Base-by-base conservation (phyloP, 2,329 filamentous ascomycete species). In the Dothideomycetidae sp. region DNA sequence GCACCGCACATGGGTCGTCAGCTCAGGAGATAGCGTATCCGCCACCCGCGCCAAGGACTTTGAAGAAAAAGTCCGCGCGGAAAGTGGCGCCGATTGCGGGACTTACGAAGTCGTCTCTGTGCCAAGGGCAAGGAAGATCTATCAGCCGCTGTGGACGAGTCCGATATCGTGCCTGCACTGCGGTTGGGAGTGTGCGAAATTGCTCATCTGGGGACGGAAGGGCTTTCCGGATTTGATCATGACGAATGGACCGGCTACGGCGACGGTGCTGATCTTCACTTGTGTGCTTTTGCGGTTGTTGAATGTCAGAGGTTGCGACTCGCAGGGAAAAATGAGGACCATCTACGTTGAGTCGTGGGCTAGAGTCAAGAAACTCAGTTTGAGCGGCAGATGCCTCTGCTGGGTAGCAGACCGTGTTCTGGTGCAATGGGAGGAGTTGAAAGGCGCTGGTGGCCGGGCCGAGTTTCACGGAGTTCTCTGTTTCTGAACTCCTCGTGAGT, bases 281-380 rank as follows among this genome's bases (percentile, higher is more conserved):
- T 63, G 66, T 1, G 56, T 71, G 2, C 33, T 75, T 10, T 50
- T 81, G 35, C 65, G 70, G n/a, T 66, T 73, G 49, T 62, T 68
- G 42, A 51, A 66, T 41, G 33, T 58, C 4, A 43, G 46, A 33
- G 56, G 59, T 7, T 56, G 50, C 19, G 44, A 57, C 26, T 51
- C 51, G 5, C 54, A 63, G 13, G 59, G 66, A 17, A 70, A 69
- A 45, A 77, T 88, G 62, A 73, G 75, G 44, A 77, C 81, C 7
- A 65, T 96, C 10, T 98, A 90, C 55, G 72, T 94, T 17, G 90
- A 98, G 64, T 90, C 81, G 13, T 94, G 86, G 78, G 88, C 90
- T 2, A 71, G 90, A 11, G 81, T 93, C 11, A 77, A 70, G 46
- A 78, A 73, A 10, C 59, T 96, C 46, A 96, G 88, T 60, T 57